A percentile compares a stretch with the other conserved stretches of the same genome.
These are phyloP conservation scores for Fraxinus anomala DNA, from an alignment of 257 asterid species.

Conservation along the genomic window DNA sequence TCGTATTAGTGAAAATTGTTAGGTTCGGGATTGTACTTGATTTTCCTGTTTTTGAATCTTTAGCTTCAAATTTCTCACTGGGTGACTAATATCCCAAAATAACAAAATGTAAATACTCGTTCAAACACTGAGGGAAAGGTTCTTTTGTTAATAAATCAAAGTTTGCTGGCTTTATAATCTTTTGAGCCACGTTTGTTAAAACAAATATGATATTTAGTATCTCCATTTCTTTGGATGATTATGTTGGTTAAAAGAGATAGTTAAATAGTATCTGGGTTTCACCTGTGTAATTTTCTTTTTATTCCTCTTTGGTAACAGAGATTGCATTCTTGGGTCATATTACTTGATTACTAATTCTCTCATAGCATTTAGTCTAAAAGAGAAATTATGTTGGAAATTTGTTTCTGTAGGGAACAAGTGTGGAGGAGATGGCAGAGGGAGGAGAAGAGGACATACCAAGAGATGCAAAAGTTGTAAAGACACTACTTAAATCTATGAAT, in stretches of 20 bases:
- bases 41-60: neutral
- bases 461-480: conserved; percentile 86
- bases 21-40: neutral
- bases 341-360: neutral
- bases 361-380: neutral
- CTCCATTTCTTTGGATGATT: neutral
- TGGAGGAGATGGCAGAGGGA: conserved; percentile 60
- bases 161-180: neutral
- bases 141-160: neutral
- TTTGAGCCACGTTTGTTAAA: neutral
- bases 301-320: neutral
- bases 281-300: neutral
- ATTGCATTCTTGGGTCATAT: neutral
- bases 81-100: neutral
- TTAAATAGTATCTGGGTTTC: neutral
- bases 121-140: neutral
- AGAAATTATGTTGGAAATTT: neutral
- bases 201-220: neutral
- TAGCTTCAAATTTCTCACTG: neutral
- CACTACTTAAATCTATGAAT: conserved; percentile 81
- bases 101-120: neutral
- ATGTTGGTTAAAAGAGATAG: too few species aligned
- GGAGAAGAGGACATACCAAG: conserved; percentile 78
- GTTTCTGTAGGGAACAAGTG: conserved; percentile 12
- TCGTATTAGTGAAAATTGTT: neutral